Evolutionary conservation across 2,329 filamentous ascomycete genomes (phyloP).

Genomic region (Alternaria viburni): DNA sequence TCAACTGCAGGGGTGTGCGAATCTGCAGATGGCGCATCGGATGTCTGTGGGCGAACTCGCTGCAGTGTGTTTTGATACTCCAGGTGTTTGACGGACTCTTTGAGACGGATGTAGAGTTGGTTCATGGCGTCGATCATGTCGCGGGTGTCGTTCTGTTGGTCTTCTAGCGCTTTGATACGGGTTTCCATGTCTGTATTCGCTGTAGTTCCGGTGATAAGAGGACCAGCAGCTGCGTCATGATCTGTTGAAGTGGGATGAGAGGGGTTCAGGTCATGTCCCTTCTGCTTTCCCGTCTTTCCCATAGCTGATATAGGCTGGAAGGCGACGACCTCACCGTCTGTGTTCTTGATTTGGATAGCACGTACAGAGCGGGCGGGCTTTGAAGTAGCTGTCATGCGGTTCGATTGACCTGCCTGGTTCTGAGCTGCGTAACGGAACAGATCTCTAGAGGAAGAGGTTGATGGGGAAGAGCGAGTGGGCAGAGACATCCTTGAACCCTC

Average conservation of each 20-base stretch:
- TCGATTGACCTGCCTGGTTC: neutral
- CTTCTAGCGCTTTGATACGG: neutral
- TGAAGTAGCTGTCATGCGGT: neutral
- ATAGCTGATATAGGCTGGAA: too few species aligned
- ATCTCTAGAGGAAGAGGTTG: neutral
- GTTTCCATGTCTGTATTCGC: neutral
- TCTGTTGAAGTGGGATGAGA: neutral
- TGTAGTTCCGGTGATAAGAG: neutral
- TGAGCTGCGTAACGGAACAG: neutral
- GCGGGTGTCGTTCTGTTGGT: neutral
- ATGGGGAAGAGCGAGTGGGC: neutral
- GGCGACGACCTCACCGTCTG: neutral
- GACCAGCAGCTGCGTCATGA: neutral
- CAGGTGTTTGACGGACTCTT: neutral
- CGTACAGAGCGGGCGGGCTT: rapidly evolving
- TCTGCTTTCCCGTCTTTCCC: too few species aligned
- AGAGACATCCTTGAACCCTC: neutral
- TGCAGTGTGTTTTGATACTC: neutral
- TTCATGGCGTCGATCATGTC: neutral
- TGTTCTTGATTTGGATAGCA: rapidly evolving
- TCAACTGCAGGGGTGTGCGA: neutral
- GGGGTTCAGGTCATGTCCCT: rapidly evolving
- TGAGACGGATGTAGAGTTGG: neutral
- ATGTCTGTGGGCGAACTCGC: neutral
- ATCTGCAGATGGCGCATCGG: neutral